Conservation (phyloP, 2,329 filamentous ascomycete species). For the Exophiala xenobiotica region DNA sequence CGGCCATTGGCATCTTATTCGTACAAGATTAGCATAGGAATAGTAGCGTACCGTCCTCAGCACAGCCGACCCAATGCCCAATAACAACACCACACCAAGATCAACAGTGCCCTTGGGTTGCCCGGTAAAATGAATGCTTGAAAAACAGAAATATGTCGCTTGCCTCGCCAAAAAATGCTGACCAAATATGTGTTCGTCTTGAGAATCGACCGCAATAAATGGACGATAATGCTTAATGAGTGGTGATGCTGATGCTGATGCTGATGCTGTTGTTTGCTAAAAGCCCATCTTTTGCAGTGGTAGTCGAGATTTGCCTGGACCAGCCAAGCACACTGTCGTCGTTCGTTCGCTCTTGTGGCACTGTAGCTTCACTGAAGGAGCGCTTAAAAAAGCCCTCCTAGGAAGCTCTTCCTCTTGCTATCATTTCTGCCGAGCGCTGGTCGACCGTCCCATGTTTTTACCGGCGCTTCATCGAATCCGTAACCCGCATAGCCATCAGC, state of each 20-base stretch:
- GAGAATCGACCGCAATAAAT: no score
- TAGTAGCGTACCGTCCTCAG: no score
- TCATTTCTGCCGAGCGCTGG: conserved; percentile 25
- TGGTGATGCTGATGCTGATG: background rate
- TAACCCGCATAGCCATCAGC: conserved; percentile 23
- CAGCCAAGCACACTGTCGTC: background rate
- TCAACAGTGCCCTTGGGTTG: no score
- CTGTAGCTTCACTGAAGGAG: no score
- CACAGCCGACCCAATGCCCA: no score
- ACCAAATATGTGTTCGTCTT: no score
- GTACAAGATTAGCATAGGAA: no score
- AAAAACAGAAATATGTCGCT: background rate
- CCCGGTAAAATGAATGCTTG: background rate
- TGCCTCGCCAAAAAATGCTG: conserved; percentile 2
- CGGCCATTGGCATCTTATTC: no score
- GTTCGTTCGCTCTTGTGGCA: background rate
- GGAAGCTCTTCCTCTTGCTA: conserved; percentile 29
- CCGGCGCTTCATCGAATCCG: conserved; percentile 30
- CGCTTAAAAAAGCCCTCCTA: conserved; percentile 27
- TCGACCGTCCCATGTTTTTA: conserved; percentile 29
- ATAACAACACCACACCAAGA: no score
- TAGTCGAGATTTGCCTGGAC: background rate
- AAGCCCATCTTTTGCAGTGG: background rate
- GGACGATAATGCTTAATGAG: background rate
- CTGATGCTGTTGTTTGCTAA: background rate